phyloP scores from a whole-genome alignment of 345 rosid genomes.

The Acer yangbiense region DNA sequence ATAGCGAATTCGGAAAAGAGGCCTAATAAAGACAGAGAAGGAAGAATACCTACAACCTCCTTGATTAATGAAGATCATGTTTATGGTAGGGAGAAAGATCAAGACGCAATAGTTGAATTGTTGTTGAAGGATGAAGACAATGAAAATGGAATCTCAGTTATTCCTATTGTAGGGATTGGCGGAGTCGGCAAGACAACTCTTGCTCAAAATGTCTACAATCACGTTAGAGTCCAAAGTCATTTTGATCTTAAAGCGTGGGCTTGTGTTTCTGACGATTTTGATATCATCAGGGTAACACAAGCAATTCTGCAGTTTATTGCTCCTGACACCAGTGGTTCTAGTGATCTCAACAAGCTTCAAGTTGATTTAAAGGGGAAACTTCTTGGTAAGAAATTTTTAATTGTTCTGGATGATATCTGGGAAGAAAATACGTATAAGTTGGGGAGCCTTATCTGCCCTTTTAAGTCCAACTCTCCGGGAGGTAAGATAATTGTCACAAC shows the following conservation, averaged over 20 bases:
- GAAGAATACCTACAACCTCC: slow-evolving; percentile 2
- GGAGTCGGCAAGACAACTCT: slow-evolving; percentile 37
- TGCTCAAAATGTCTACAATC: slow-evolving; percentile 27
- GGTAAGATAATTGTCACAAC: slow-evolving; percentile 9
- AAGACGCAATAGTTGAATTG: slow-evolving; percentile 1
- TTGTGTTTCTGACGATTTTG: slow-evolving; percentile 22
- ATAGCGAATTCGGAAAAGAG: neutral
- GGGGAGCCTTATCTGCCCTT: neutral
- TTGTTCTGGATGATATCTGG: slow-evolving; percentile 35
- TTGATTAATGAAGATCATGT: slow-evolving; percentile 10
- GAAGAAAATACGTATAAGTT: neutral
- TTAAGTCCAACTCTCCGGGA: neutral
- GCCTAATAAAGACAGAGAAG: neutral
- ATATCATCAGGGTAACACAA: slow-evolving; percentile 16
- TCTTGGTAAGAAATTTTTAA: slow-evolving; percentile 14
- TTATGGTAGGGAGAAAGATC: slow-evolving; percentile 22
- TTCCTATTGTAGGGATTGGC: slow-evolving; percentile 28
- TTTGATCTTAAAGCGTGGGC: slow-evolving; percentile 25
- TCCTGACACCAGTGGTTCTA: accelerated
- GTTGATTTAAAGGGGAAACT: slow-evolving; percentile 5
- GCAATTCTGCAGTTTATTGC: neutral
- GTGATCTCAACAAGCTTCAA: slow-evolving; percentile 26
- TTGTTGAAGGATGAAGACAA: neutral
- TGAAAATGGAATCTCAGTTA: neutral
- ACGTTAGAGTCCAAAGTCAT: neutral